Conservation (phyloP, 345 rosid genomes). For the Gossypium longicalyx region DNA sequence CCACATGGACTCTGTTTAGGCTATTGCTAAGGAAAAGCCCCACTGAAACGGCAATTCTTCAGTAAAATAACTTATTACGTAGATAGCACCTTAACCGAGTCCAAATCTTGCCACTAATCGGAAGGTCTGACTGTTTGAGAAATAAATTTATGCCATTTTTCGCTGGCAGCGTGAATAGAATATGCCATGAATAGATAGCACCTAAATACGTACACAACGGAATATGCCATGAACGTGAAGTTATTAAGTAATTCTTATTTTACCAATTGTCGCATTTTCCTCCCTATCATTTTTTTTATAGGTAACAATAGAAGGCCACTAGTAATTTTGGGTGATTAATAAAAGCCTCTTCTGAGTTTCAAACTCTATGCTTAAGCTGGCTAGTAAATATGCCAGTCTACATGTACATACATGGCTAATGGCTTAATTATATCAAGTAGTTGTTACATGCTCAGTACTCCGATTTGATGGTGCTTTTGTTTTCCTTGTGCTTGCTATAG, state of each 20-base stretch:
- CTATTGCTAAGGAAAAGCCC: neutral
- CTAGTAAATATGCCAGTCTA: neutral
- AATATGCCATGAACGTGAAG: neutral
- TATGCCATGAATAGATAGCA: neutral
- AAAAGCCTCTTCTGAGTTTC: neutral
- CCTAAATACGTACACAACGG: neutral
- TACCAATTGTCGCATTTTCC: neutral
- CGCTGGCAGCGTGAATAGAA: conserved; percentile 4
- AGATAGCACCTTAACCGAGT: neutral
- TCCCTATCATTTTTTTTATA: neutral
- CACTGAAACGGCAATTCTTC: neutral
- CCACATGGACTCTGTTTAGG: conserved; percentile 2
- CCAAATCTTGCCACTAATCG: neutral
- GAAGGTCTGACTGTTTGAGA: neutral
- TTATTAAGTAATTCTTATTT: neutral
- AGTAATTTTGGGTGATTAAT: no score
- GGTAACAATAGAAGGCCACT: neutral
- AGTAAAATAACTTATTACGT: neutral
- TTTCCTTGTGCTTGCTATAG: neutral
- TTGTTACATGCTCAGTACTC: no score
- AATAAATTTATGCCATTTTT: neutral
- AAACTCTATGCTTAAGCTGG: neutral
- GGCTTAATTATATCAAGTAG: no score
- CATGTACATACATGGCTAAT: neutral
- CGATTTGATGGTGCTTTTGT: neutral